Conservation (phyloP, 306 rosid species). For the Hylodesmum podocarpum region DNA sequence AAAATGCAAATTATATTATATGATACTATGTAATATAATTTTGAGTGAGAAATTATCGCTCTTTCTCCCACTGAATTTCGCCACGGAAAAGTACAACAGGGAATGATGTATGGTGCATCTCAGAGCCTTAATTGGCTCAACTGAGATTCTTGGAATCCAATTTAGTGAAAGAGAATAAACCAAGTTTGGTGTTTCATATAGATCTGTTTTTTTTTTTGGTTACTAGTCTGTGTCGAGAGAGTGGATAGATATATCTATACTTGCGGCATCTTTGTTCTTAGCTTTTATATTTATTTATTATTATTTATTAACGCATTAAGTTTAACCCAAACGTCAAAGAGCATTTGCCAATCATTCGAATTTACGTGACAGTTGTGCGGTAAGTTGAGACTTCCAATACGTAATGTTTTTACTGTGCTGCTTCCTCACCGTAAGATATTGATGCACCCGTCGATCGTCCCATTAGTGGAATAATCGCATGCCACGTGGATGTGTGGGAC, state of each 20-base stretch:
- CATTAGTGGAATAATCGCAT: not conserved
- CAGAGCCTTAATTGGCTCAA: constrained; percentile 41
- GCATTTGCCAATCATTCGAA: constrained; percentile 24
- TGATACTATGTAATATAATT: not conserved
- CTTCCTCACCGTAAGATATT: not conserved
- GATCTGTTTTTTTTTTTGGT: not conserved
- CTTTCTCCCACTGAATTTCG: constrained; percentile 58
- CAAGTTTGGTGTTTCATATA: not conserved
- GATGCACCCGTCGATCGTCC: not conserved
- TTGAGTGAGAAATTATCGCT: constrained; percentile 42
- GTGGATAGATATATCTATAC: not conserved
- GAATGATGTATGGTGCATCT: constrained; percentile 40
- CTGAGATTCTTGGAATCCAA: not conserved
- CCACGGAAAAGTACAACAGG: constrained; percentile 37
- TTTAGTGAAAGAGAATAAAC: not conserved
- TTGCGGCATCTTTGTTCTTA: not conserved
- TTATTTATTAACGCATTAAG: not conserved
- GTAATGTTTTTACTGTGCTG: not conserved
- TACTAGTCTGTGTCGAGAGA: no score
- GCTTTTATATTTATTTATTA: not conserved
- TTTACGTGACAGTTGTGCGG: not conserved
- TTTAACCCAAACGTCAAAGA: not conserved
- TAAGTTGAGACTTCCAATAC: not conserved
- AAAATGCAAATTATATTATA: not conserved
- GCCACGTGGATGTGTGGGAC: not conserved